phyloP scores from a whole-genome alignment of 1,139 yeast genomes.

The Hemisphaericaspora lyxosophila region DNA sequence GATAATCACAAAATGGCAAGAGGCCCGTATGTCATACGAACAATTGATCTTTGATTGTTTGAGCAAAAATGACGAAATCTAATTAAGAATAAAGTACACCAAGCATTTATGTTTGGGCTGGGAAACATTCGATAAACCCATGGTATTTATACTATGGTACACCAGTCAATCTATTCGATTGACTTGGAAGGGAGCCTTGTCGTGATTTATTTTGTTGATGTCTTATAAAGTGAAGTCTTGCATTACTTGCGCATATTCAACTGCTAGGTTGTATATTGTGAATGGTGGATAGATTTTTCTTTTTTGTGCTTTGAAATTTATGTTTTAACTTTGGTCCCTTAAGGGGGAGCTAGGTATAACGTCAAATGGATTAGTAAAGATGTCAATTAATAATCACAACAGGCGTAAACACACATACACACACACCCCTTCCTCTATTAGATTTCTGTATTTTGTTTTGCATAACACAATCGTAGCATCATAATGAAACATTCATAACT shows the following conservation, averaged over 20 bases:
- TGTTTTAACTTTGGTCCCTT: neutral
- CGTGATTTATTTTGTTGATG: conserved; percentile 17
- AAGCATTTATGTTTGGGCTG: conserved; percentile 11
- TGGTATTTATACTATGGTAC: conserved; percentile 12
- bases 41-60: conserved; percentile 2
- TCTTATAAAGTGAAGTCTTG: neutral
- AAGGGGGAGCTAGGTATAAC: neutral
- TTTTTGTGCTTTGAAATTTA: neutral
- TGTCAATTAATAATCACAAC: conserved; percentile 3
- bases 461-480: conserved; percentile 2
- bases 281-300: neutral
- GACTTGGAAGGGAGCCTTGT: conserved; percentile 44
- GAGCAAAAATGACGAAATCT: conserved; percentile 3
- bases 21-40: conserved; percentile 19
- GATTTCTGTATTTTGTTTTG: conserved; percentile 1
- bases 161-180: conserved; percentile 13
- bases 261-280: no score
- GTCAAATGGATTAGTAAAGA: neutral
- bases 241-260: no score
- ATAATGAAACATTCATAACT: neutral
- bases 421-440: conserved; percentile 1
- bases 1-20: conserved; percentile 19
- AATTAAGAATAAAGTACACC: conserved; percentile 14
- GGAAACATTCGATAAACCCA: conserved; percentile 16
- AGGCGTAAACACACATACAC: no score